Percentiles rank a stretch among this genome's conserved stretches.
phyloP scores from a whole-genome alignment of 768 basidiomycete genomes.

The Rubroboletus pulcherrimus region DNA sequence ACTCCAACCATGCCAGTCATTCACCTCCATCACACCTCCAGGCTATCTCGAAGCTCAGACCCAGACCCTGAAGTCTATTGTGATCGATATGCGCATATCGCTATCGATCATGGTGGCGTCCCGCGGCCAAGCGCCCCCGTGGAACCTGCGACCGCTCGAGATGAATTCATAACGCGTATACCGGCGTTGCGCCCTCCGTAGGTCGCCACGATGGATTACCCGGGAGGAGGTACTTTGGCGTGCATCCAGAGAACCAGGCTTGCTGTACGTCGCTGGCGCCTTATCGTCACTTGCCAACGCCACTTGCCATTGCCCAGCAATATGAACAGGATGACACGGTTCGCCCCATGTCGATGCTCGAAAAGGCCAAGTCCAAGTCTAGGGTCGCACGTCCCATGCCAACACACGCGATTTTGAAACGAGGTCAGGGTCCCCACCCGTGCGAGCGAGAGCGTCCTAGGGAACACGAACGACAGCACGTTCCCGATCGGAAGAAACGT shows the following conservation, averaged over 20 bases:
- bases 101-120: conserved; percentile 7
- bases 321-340: background rate
- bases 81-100: background rate
- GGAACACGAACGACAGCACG: conserved; percentile 5
- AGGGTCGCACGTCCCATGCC: conserved; percentile 6
- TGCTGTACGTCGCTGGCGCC: conserved; percentile 2
- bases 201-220: background rate
- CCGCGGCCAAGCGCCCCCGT: conserved; percentile 14
- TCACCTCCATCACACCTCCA: background rate
- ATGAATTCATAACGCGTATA: conserved; percentile 8
- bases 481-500: conserved; percentile 4
- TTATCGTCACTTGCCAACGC: background rate
- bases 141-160: background rate
- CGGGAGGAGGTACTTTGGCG: background rate
- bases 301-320: background rate
- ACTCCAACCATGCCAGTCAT: background rate
- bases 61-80: conserved; percentile 17
- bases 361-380: background rate
- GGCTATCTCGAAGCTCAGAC: background rate
- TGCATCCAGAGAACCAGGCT: background rate
- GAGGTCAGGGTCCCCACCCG: conserved; percentile 15
- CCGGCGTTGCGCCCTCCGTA: background rate
- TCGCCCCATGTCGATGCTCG: background rate
- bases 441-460: conserved; percentile 12
- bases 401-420: conserved; percentile 2